Conservation (phyloP, 2,329 filamentous ascomycete species). For the Ascochyta fabae region DNA sequence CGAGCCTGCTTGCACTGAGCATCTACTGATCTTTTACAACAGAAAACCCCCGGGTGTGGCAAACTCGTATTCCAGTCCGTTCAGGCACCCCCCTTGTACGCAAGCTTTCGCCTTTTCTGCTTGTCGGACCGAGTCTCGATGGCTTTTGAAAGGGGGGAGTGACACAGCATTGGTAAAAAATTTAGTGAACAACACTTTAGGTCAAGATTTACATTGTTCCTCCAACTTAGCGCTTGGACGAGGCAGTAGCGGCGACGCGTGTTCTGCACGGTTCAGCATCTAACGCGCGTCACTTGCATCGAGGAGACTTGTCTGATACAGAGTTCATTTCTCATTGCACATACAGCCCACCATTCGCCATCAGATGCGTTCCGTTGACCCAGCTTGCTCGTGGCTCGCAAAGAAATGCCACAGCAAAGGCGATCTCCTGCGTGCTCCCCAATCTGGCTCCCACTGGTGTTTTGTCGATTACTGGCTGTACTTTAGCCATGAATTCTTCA, state of each 20-base stretch:
- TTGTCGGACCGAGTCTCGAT: neutral
- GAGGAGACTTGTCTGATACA: no score
- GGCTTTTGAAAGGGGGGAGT: neutral
- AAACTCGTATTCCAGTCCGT: no score
- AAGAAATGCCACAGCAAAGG: conserved; percentile 50
- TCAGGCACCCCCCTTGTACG: no score
- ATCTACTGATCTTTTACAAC: no score
- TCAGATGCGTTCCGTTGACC: conserved; percentile 55
- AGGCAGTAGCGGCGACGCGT: no score
- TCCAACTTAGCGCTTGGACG: no score
- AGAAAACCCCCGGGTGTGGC: no score
- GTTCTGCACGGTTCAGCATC: neutral
- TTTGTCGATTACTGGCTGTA: conserved; percentile 56
- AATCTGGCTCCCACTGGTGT: conserved; percentile 54
- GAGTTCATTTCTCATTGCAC: neutral
- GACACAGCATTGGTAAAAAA: neutral
- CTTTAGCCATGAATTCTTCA: conserved; percentile 55
- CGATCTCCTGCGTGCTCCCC: conserved; percentile 56
- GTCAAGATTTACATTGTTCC: neutral
- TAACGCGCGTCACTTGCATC: neutral
- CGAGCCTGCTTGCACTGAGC: no score
- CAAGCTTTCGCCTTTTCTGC: no score
- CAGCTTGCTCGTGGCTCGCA: conserved; percentile 49
- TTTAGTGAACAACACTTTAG: no score
- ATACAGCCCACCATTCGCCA: conserved; percentile 31